Evolutionary conservation across 495 filamentous ascomycete genomes (phyloP), one percentile per base, ranked within the genome.

Genomic region (Annulohypoxylon moriforme): DNA sequence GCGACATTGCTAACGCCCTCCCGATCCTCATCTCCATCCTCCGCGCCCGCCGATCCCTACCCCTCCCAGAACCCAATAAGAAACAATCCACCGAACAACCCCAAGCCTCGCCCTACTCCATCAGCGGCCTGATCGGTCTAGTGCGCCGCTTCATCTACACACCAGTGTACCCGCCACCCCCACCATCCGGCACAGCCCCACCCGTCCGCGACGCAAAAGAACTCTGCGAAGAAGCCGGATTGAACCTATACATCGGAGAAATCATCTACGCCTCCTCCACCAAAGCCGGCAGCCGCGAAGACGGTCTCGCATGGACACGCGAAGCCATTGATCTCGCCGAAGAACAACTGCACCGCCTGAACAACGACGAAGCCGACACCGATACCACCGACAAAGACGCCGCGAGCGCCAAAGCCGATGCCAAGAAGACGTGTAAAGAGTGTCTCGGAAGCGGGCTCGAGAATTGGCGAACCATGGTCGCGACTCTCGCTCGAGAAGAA

Each of bases 191-290:
- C 29, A 85, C 91, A 49, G 78, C 85, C 14, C 85, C 90, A 0
- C 89, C 93, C 0, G 59, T 83, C 3, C 89, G 91, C 34, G 85
- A 86, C 31, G 62, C 85, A 0, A 80, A 81, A 25, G 89, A 91
- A 58, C 80, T 85, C 29, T 97, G 96, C 84, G 91, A 93, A 56
- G 93, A 97, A 77, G 94, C 93, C 3, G 92, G 86, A 5, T 80
- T 97, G 3, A 92, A 94, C 89, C 86, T 91, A 18, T 93, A 97
- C 79, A 94, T 99, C 63, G 96, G 95, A 60, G 96, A 99, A 82
- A 94, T 98, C 67, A 80, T 99, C 52, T 98, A 91, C 81, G 87
- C 93, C 1, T 72, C 80, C 5, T 68, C 71, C 18, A 20, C 69
- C 77, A 22, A 58, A 3, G 22, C 22, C 22, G 22, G 52, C 27